Conservation (phyloP, 2,329 filamentous ascomycete species). For the Claviceps paspali region DNA sequence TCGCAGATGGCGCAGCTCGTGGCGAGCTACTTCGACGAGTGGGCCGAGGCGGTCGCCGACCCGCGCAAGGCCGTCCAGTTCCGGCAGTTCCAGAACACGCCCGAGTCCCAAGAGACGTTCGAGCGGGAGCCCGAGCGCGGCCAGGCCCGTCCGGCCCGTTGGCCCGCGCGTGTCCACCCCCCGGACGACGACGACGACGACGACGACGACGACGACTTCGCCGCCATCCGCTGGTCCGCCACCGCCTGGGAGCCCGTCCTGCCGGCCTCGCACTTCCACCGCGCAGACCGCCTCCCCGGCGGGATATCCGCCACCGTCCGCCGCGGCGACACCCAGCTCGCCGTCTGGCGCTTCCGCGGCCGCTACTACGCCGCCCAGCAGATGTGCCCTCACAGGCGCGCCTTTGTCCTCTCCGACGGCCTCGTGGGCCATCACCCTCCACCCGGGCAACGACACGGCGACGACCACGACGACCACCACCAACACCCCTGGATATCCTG, state of each 20-base stretch:
- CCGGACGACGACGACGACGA: too few relatives aligned
- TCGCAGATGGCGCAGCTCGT: conserved; percentile 79
- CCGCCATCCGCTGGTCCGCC: conserved; percentile 47
- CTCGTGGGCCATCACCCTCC: conserved; percentile 50
- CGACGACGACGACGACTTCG: conserved; percentile 58
- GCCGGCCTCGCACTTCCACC: conserved; percentile 51
- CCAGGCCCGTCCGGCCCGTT: conserved; percentile 61
- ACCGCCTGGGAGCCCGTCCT: conserved; percentile 68
- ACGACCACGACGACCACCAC: conserved; percentile 12
- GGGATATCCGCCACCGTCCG: conserved; percentile 67
- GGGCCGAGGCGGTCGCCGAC: conserved; percentile 65
- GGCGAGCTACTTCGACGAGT: conserved; percentile 77
- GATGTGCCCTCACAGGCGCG: conserved; percentile 87
- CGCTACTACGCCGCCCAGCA: conserved; percentile 77
- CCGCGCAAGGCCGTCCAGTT: conserved; percentile 56
- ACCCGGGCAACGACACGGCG: too few relatives aligned
- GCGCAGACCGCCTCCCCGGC: conserved; percentile 46
- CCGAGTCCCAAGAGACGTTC: conserved; percentile 51
- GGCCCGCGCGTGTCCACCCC: too few relatives aligned
- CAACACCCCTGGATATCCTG: conserved; percentile 64
- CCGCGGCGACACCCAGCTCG: conserved; percentile 76
- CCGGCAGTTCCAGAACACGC: conserved; percentile 70
- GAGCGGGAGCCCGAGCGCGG: conserved; percentile 58
- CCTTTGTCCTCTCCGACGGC: conserved; percentile 79
- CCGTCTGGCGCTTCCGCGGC: conserved; percentile 70